Base-by-base conservation (phyloP, 1,284 basidiomycete species). In the Tremellales sp. region DNA sequence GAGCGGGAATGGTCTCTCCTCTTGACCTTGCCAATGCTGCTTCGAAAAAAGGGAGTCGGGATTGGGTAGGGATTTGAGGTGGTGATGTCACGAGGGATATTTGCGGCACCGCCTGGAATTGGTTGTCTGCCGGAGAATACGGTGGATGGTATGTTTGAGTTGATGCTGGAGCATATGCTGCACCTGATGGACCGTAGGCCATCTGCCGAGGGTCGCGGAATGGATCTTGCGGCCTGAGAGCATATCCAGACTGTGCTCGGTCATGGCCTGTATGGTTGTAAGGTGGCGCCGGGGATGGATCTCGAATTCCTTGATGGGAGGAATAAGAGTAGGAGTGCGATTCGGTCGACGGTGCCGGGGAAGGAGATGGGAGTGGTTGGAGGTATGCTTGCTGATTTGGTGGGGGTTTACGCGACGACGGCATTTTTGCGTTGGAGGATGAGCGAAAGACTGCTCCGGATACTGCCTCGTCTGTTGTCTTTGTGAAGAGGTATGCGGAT, bases 11-110 rank as follows among this genome's bases (percentile, higher is more conserved):
- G 9, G 22, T 18, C 25, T 47, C 43, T 5, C 49, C 58, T 9
- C 58, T 43, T 6, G 63, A 56, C 2, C 63, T 53, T 8, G 67
- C 65, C 6, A 68, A 46, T 1, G 67, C 67, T 1, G 67, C 65
- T 39, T 70, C 65, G 40, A 70, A 70, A 48, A 61, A 58, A 0
- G 65, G 64, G 2, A 68, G 48, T 3, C 56, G 31, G 13, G 51
- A 31, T 6, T 24, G 25, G 19, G 35, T 14, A n/a, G 16, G 18
- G 35, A 34, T 32, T 21, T 7, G 37, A 22, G 21, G 7, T 8
- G 22, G 24, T 9, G 37, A 26, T 22, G 42, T 34, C 10, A 25
- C 28, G 10, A 34, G 3, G 22, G 40, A 39, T 14, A 10, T n/a
- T 8, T 8, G 5, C 5, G 24, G 37, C 19, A 26, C 27, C 10